Base-by-base conservation (phyloP, 225 moss, liverwort and hornwort genomes). In the Polytrichum formosum region DNA sequence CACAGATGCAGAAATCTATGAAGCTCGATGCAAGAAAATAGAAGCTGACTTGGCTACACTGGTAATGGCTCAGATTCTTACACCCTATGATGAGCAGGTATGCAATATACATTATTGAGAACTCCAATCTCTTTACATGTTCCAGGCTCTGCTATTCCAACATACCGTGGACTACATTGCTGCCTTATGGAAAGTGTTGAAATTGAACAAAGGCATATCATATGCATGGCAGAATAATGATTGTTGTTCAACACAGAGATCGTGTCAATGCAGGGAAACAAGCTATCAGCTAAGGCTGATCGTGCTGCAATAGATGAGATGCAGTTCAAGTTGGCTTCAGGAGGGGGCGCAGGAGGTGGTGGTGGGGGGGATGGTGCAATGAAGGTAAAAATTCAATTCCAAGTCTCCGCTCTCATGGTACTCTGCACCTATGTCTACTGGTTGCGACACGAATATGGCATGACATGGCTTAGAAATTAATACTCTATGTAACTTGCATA, bases 251-350 rank as follows among this genome's bases (percentile, higher is more conserved):
- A 58, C 6, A 26, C 1, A 59, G 31, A 37, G 46, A 62, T 28
- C 8, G 1, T 37, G 5, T 10, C 6, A 5, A 26, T 22, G 23
- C 10, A 89, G 88, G 55, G 5, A 68, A 71, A 9, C 7, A 77
- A 53, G 6, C 19, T 85, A 73, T 72, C 28, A 10, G 28, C 68
- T 53, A 85, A 89, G 69, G 85, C 0, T 37, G 81, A 88, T 61
- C 69, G 2, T 61, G n/a, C 68, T 64, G 6, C 26, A 21, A 65
- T 85, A 72, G 88, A 83, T 64, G 83, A 85, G 1, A 65, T 85
- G 55, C 75, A 78, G 73, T 74, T 74, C 20, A 80, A 78, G 69
- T 22, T 83, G 6, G 80, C 80, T 0, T 64, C 72, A 18, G 2
- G 13, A 6, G 66, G 26, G 7, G 56, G 5, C 10, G 25, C 17